Evolutionary conservation across 495 filamentous ascomycete species (phyloP).

Genomic region (Penicillium malachiteum): DNA sequence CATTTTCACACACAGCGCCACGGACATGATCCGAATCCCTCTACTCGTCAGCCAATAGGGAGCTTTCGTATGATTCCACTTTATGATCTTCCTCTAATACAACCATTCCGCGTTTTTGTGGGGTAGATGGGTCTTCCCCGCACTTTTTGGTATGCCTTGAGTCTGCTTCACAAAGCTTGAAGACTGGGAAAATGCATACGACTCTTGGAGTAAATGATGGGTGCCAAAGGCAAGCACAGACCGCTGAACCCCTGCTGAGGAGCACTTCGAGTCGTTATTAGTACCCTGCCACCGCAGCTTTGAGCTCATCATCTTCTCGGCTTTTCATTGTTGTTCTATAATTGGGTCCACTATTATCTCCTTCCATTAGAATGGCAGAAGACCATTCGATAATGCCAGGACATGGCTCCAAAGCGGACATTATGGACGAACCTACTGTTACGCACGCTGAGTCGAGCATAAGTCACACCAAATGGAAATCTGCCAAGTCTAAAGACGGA

Average conservation of each 20-base stretch:
- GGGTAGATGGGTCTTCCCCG: conserved; percentile 18
- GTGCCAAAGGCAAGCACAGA: not conserved
- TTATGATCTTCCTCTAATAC: conserved; percentile 1
- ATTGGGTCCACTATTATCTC: not conserved
- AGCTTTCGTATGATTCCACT: not conserved
- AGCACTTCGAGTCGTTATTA: not conserved
- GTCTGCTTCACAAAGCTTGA: conserved; percentile 7
- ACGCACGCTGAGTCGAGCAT: conserved; percentile 28
- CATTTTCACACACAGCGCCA: not conserved
- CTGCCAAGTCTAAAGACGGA: conserved; percentile 33
- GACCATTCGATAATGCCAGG: conserved; percentile 7
- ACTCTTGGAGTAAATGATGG: not conserved
- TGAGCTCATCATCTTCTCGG: not conserved
- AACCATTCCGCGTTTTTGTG: conserved; percentile 4
- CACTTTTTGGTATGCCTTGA: conserved; percentile 4
- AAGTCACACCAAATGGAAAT: conserved; percentile 27
- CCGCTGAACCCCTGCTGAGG: not conserved
- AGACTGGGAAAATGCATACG: conserved; percentile 2
- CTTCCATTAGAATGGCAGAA: conserved; percentile 11
- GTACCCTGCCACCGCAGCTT: no score
- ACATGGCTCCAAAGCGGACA: conserved; percentile 23
- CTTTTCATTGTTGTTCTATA: not conserved
- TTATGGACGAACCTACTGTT: conserved; percentile 22
- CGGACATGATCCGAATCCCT: not conserved
- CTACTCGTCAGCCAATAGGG: conserved; percentile 19